Percentiles rank a stretch among this genome's conserved stretches.
Conservation (phyloP, 495 filamentous ascomycete species). For the Apiosordaria backusii region DNA sequence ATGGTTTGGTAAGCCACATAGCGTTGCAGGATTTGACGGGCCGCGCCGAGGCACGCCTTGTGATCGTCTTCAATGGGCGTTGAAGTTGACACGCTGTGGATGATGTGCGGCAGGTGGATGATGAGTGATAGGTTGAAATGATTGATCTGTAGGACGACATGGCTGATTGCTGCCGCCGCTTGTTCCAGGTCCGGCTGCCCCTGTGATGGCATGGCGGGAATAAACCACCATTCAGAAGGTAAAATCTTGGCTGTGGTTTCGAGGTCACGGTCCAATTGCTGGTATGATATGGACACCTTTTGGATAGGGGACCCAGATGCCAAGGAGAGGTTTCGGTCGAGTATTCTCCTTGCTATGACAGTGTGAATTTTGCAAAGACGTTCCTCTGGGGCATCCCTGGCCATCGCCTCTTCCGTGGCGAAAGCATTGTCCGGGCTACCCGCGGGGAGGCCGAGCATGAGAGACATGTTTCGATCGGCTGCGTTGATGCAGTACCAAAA, state of each 20-base stretch:
- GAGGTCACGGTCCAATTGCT: slow-evolving; percentile 43
- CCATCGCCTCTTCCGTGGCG: slow-evolving; percentile 29
- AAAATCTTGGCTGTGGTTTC: slow-evolving; percentile 37
- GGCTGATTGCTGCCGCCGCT: slow-evolving; percentile 9
- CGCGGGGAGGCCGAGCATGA: slow-evolving; percentile 42
- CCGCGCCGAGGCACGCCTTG: slow-evolving; percentile 38
- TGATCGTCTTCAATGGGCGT: slow-evolving; percentile 43
- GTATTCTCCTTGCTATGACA: slow-evolving; percentile 37
- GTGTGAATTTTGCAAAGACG: slow-evolving; percentile 36
- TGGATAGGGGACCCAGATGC: not conserved
- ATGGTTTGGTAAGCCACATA: slow-evolving; percentile 37
- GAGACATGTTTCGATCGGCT: slow-evolving; percentile 33
- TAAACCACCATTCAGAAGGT: slow-evolving; percentile 38
- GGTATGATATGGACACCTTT: slow-evolving; percentile 20
- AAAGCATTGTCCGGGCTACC: slow-evolving; percentile 36
- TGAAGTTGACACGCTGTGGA: slow-evolving; percentile 27
- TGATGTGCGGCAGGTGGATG: slow-evolving; percentile 48
- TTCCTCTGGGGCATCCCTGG: slow-evolving; percentile 28
- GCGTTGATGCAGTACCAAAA: slow-evolving; percentile 37
- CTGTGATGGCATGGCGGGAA: slow-evolving; percentile 5
- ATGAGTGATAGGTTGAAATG: slow-evolving; percentile 43
- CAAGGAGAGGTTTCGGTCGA: slow-evolving; percentile 37
- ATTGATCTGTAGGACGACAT: slow-evolving; percentile 44
- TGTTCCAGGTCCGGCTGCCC: slow-evolving; percentile 18
- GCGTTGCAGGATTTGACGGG: slow-evolving; percentile 39